A percentile compares a stretch with the other conserved stretches of the same genome.
phyloP scores from a whole-genome alignment of 1,284 basidiomycete genomes.

The Puccinia sorghi region DNA sequence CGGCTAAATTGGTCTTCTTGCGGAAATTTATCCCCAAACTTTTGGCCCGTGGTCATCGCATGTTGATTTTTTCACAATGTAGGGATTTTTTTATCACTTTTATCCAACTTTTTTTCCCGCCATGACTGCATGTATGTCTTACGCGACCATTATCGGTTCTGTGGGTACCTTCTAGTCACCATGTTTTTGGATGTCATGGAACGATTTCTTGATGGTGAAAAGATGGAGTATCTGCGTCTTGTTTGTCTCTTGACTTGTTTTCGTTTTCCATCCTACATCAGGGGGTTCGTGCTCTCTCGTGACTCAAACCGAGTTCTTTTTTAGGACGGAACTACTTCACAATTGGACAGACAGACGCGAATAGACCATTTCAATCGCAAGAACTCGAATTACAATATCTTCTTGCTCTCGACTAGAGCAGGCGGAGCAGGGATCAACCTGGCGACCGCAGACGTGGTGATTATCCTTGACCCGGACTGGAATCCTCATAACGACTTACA shows the following conservation, averaged over 20 bases:
- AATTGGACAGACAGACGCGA: slow-evolving; percentile 49
- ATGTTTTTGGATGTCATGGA: slow-evolving; percentile 49
- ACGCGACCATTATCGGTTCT: background rate
- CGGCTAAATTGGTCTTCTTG: slow-evolving; percentile 46
- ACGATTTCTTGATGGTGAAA: slow-evolving; percentile 49
- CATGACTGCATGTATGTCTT: background rate
- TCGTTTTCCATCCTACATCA: background rate
- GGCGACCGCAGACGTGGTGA: slow-evolving; percentile 77
- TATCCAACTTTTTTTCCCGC: slow-evolving; percentile 41
- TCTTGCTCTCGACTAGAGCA: slow-evolving; percentile 56
- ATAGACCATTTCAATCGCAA: slow-evolving; percentile 50
- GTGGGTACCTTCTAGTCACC: slow-evolving; percentile 12
- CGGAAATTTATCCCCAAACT: slow-evolving; percentile 55
- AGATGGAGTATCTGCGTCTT: slow-evolving; percentile 33
- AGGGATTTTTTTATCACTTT: slow-evolving; percentile 42
- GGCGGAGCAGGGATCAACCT: slow-evolving; percentile 61
- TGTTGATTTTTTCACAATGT: slow-evolving; percentile 57
- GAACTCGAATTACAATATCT: slow-evolving; percentile 39
- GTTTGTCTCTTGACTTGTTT: slow-evolving; percentile 8
- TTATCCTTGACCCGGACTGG: slow-evolving; percentile 89
- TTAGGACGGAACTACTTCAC: slow-evolving; percentile 42
- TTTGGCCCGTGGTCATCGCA: slow-evolving; percentile 54
- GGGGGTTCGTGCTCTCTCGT: background rate
- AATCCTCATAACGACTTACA: slow-evolving; percentile 78
- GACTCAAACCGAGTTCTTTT: slow-evolving; percentile 1